These are phyloP conservation scores for Hevea brasiliensis DNA, from an alignment of 345 rosid species.

Conservation along the genomic window DNA sequence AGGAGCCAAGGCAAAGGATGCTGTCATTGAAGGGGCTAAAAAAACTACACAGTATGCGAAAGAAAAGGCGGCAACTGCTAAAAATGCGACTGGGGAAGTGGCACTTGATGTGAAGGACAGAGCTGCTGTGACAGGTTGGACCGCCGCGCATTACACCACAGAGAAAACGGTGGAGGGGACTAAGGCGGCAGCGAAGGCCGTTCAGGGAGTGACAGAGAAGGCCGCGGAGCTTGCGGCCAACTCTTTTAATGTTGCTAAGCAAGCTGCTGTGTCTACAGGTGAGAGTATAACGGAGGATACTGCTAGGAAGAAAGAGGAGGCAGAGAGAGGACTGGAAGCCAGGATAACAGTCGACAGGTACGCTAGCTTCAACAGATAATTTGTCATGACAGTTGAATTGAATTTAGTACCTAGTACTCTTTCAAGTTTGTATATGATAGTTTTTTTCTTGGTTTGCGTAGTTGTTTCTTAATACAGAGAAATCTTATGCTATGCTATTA, in stretches of 20 bases:
- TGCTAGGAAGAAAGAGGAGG: conserved; percentile 70
- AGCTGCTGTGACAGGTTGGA: conserved; percentile 65
- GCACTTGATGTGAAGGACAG: conserved; percentile 36
- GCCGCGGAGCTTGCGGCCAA: conserved; percentile 59
- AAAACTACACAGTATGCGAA: conserved; percentile 7
- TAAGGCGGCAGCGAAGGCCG: conserved; percentile 49
- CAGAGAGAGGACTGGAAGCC: conserved; percentile 41
- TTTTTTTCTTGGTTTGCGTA: conserved; percentile 26
- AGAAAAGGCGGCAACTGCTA: conserved; percentile 36
- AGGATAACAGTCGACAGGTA: conserved; percentile 36
- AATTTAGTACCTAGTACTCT: no score
- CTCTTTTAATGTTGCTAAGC: conserved; percentile 61
- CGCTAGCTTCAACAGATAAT: neutral
- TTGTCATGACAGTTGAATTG: no score
- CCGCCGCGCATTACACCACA: conserved; percentile 58
- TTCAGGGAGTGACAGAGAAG: conserved; percentile 51
- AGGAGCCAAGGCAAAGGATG: conserved; percentile 23
- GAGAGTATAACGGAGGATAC: conserved; percentile 64
- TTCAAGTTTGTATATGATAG: neutral
- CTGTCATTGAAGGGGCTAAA: neutral
- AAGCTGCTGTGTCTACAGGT: conserved; percentile 48
- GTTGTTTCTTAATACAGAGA: conserved; percentile 41
- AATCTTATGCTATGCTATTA: no score
- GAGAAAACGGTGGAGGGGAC: conserved; percentile 66
- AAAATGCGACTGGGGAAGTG: conserved; percentile 46